phyloP scores from a whole-genome alignment of 2,329 filamentous ascomycete species.

The Sporothrix luriei region DNA sequence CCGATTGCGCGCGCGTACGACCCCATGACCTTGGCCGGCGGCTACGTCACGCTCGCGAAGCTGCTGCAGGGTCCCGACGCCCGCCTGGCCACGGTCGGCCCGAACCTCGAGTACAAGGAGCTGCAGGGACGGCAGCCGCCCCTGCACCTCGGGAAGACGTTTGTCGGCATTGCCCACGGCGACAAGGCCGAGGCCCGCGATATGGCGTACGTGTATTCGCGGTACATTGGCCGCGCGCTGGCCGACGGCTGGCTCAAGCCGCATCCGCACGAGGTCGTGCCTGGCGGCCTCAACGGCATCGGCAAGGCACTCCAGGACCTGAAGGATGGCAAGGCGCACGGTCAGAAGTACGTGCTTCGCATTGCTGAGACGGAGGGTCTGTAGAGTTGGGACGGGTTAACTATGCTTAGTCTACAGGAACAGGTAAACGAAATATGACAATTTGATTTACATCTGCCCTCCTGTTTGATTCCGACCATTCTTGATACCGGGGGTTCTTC shows the following conservation, averaged over 20 bases:
- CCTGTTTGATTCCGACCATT: too few species aligned
- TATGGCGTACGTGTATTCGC: constrained; percentile 45
- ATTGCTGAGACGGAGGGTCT: constrained; percentile 42
- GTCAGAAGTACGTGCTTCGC: constrained; percentile 64
- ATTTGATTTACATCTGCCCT: too few species aligned
- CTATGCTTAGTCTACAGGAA: too few species aligned
- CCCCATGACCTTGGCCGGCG: constrained; percentile 52
- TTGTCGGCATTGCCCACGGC: constrained; percentile 38
- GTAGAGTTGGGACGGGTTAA: too few species aligned
- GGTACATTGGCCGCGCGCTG: constrained; percentile 47
- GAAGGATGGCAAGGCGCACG: constrained; percentile 62
- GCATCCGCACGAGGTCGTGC: constrained; percentile 54
- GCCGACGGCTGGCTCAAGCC: constrained; percentile 53
- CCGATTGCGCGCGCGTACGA: constrained; percentile 53
- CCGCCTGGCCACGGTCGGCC: constrained; percentile 39
- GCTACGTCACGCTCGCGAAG: constrained; percentile 45
- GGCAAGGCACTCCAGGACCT: constrained; percentile 57
- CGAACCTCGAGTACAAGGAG: constrained; percentile 35
- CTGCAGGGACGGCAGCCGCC: constrained; percentile 37
- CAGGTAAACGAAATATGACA: too few species aligned
- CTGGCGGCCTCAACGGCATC: constrained; percentile 58
- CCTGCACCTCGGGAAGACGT: constrained; percentile 32
- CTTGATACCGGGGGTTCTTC: too few species aligned
- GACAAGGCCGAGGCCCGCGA: constrained; percentile 38
- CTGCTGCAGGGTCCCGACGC: constrained; percentile 43